These are phyloP conservation scores for Trichaptum fuscoviolaceum DNA, from an alignment of 768 basidiomycete genomes.

Conservation along the genomic window DNA sequence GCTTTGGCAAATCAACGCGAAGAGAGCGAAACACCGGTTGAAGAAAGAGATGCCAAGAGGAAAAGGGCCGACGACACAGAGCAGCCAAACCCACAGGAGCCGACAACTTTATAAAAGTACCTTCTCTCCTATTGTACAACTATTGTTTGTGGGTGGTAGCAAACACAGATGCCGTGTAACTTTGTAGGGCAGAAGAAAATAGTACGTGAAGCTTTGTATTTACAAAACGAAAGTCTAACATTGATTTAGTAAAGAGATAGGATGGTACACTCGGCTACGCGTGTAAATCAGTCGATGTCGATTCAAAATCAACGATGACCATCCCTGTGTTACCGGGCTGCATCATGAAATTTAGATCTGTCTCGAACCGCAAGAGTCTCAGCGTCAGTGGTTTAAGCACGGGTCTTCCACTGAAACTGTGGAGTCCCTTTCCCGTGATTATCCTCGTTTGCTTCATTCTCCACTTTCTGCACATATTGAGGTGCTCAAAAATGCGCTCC, in stretches of 20 bases:
- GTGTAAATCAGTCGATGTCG: background rate
- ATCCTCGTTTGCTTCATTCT: background rate
- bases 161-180: too few species aligned
- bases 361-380: background rate
- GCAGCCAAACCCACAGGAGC: background rate
- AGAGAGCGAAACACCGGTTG: conserved; percentile 14
- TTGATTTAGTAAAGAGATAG: background rate
- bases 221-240: background rate
- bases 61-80: conserved; percentile 13
- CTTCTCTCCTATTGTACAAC: background rate
- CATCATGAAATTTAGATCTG: background rate
- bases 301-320: background rate
- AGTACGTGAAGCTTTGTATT: background rate
- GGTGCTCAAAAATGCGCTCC: background rate
- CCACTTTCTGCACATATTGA: background rate
- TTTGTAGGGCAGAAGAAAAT: too few species aligned
- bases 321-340: background rate
- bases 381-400: background rate
- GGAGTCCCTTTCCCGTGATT: background rate
- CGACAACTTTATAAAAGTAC: background rate
- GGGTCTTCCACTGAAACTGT: background rate
- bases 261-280: background rate
- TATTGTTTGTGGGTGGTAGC: too few species aligned
- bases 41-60: conserved; percentile 27
- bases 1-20: conserved; percentile 13